Evolutionary conservation across 2,329 filamentous ascomycete genomes (phyloP).

Genomic region (Clarireedia paspali): DNA sequence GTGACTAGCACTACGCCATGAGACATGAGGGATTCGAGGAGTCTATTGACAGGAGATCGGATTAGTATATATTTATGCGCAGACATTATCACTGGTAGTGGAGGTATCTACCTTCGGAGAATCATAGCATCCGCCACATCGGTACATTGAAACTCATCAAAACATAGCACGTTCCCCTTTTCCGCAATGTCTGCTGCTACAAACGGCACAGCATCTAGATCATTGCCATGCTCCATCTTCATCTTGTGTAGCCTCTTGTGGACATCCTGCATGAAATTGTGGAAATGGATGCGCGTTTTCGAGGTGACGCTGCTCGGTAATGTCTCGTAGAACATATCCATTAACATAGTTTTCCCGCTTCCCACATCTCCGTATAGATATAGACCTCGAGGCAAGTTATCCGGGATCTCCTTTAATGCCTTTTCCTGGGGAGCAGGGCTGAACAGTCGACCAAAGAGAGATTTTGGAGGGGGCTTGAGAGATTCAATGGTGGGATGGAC

Average conservation of each 20-base stretch:
- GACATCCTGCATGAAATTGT: conserved; percentile 99
- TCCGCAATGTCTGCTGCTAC: conserved; percentile 92
- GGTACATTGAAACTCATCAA: conserved; percentile 98
- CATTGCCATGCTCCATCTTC: conserved; percentile 82
- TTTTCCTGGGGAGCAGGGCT: conserved; percentile 35
- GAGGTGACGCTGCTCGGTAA: conserved; percentile 69
- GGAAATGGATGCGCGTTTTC: conserved; percentile 94
- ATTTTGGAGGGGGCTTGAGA: conserved; percentile 44
- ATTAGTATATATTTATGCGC: not conserved
- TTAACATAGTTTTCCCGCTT: conserved; percentile 98
- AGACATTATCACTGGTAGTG: not conserved
- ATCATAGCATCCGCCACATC: conserved; percentile 99
- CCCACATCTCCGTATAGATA: conserved; percentile 97
- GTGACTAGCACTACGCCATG: conserved; percentile 96
- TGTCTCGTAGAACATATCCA: conserved; percentile 97
- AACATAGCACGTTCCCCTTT: conserved; percentile 79
- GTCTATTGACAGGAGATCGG: conserved; percentile 32
- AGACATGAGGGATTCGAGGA: conserved; percentile 87
- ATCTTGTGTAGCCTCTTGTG: conserved; percentile 85
- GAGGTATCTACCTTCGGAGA: conserved; percentile 54
- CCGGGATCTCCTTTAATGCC: conserved; percentile 48
- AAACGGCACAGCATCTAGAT: conserved; percentile 84
- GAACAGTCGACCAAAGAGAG: conserved; percentile 55
- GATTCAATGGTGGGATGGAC: conserved; percentile 71
- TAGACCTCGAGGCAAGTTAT: conserved; percentile 74